These are phyloP conservation scores for Ziziphus jujuba DNA, from an alignment of 306 rosid genomes.

Conservation along the genomic window DNA sequence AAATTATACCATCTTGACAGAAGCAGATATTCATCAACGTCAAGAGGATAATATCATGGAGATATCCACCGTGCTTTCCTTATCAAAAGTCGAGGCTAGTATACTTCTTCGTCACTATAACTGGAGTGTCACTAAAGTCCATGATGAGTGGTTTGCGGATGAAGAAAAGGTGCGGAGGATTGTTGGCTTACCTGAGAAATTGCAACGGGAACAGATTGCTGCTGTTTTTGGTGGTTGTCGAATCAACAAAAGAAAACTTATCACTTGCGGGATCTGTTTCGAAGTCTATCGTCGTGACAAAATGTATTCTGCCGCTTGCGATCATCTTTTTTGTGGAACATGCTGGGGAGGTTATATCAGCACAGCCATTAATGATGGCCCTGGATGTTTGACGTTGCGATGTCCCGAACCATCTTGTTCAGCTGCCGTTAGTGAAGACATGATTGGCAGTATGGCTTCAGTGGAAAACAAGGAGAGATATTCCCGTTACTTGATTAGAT, in stretches of 20 bases:
- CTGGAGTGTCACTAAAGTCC: constrained; percentile 69
- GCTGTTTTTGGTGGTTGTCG: too few species aligned
- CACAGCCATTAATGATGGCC: constrained; percentile 86
- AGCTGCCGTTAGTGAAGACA: constrained; percentile 81
- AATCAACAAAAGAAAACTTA: too few species aligned
- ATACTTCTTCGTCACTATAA: constrained; percentile 58
- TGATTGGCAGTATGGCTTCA: constrained; percentile 55
- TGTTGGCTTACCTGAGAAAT: constrained; percentile 53
- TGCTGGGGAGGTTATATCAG: constrained; percentile 76
- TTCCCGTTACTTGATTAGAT: constrained; percentile 73
- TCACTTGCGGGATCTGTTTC: constrained; percentile 59
- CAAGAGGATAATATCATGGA: constrained; percentile 60
- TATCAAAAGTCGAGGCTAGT: constrained; percentile 54
- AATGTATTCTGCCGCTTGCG: constrained; percentile 48
- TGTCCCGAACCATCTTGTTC: constrained; percentile 92
- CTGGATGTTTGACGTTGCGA: constrained; percentile 86
- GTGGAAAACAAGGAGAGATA: constrained; percentile 67
- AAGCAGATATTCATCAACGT: constrained; percentile 52
- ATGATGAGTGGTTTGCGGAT: constrained; percentile 72
- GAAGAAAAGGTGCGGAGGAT: constrained; percentile 60
- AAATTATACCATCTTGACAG: constrained; percentile 53
- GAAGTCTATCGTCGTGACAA: constrained; percentile 40
- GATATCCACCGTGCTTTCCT: constrained; percentile 62
- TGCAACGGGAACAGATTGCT: too few species aligned
- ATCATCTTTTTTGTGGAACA: constrained; percentile 51